Base-by-base conservation (phyloP, 768 basidiomycete species). In the Filobasidium floriforme region DNA sequence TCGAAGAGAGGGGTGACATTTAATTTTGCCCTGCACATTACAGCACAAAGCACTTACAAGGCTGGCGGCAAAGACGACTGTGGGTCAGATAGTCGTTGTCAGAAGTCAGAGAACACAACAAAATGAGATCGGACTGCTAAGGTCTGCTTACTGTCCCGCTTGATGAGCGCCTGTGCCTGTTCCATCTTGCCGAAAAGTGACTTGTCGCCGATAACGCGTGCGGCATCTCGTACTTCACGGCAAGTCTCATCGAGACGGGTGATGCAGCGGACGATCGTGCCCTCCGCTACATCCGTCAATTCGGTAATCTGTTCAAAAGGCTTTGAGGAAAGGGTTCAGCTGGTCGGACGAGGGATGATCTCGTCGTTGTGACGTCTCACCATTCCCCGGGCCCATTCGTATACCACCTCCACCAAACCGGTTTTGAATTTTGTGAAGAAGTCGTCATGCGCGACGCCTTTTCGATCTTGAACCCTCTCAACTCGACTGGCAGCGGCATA, bases 341-440 rank as follows among this genome's bases (percentile, higher is more conserved):
- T 7, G 11, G 32, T 44, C 59, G 14, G 51, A 4, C 18, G 26
- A 24, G 7, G 15, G 24, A 57, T 19, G 29, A 24, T 5, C 4
- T 5, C 24, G 6, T 14, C 54, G 54, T 6, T 28, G 14, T 49
- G 22, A 14, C 63, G 15, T 74, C 86, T 71, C 72, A 94, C 94
- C 93, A 94, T 97, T 43, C 96, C 96, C 77, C 89, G 91, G 0
- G 96, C 93, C 96, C 96, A 99, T 78, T 98, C 96, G 75, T 98
- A 97, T 7, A 97, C 96, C 1, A 94, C 96, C 75, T 99, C 94
- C 10, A 90, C 85, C 26, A 99, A 81, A 7, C 96, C 96, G 68
- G 89, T 88, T 77, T 96, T 97, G 71, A 93, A 85, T 66, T 82
- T 85, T 62, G 87, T 85, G 7, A 59, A 37, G 75, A 89, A 90